phyloP scores from a whole-genome alignment of 2,329 filamentous ascomycete genomes.

The Pseudogymnoascus sp. region DNA sequence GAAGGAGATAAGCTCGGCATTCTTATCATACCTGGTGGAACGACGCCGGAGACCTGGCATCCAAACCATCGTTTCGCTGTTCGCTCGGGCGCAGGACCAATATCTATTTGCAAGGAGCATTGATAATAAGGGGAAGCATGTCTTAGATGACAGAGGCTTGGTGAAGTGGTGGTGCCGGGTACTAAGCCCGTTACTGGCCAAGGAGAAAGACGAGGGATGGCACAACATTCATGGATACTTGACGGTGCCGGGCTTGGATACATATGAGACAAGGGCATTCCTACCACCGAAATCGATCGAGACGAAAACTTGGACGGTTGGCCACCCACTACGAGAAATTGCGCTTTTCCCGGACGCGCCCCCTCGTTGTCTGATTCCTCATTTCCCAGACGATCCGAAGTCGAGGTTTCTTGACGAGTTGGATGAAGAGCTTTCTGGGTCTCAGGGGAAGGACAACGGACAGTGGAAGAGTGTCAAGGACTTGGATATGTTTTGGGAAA shows the following conservation, averaged over 20 bases:
- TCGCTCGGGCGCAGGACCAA: slow-evolving; percentile 84
- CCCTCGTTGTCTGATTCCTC: slow-evolving; percentile 76
- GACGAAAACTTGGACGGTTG: slow-evolving; percentile 54
- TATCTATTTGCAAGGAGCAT: slow-evolving; percentile 92
- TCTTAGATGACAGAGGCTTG: slow-evolving; percentile 80
- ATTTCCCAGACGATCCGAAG: slow-evolving; percentile 93
- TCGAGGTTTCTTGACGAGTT: slow-evolving; percentile 81
- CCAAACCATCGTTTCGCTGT: slow-evolving; percentile 75
- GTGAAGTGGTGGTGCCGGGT: slow-evolving; percentile 96
- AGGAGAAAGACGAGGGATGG: slow-evolving; percentile 29
- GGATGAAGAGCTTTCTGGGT: slow-evolving; percentile 67
- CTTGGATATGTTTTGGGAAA: slow-evolving; percentile 94
- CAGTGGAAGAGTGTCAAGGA: slow-evolving; percentile 78
- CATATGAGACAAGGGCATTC: slow-evolving; percentile 71
- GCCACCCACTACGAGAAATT: slow-evolving; percentile 60
- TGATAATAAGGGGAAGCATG: slow-evolving; percentile 77
- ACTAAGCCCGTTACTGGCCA: slow-evolving; percentile 62
- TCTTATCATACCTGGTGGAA: slow-evolving; percentile 67
- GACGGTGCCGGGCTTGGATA: slow-evolving; percentile 78
- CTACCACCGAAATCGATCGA: slow-evolving; percentile 50
- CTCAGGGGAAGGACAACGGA: slow-evolving; percentile 48
- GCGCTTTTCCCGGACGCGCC: slow-evolving; percentile 61
- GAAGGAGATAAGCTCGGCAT: slow-evolving; percentile 63
- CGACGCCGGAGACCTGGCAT: slow-evolving; percentile 56
- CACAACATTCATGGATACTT: slow-evolving; percentile 64